Base-by-base conservation (phyloP, 2,329 filamentous ascomycete species). In the Phyllachora maydis region DNA sequence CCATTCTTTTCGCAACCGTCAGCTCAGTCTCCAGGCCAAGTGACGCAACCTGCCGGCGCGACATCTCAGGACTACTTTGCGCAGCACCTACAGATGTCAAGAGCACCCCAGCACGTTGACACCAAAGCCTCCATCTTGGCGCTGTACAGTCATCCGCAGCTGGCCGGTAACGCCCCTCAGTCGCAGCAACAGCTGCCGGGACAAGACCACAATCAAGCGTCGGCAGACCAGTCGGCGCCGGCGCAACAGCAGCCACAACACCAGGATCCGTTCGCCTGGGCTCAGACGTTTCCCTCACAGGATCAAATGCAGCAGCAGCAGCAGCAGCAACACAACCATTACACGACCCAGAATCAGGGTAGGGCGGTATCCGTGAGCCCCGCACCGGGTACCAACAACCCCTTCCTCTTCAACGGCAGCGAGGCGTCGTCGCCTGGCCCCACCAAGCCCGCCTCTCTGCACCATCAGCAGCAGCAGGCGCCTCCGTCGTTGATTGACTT, bases 101-200 rank as follows among this genome's bases (percentile, higher is more conserved):
- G n/a, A n/a, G n/a, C n/a, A n/a, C n/a, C n/a, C n/a, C n/a, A n/a
- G n/a, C n/a, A n/a, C n/a, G n/a, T n/a, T n/a, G n/a, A n/a, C n/a
- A n/a, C 81, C 36, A 83, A 76, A 32, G 65, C 64, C 3, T 72
- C 72, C 4, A 85, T 88, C 28, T 54, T 85, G 43, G 72, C 77
- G 5, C 47, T 88, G 8, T 85, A 78, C 45, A 69, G 65, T 39
- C 62, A n/a, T n/a, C n/a, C n/a, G n/a, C n/a, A n/a, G n/a, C n/a
- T n/a, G n/a, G n/a, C n/a, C n/a, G n/a, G n/a, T n/a, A n/a, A n/a
- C n/a, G n/a, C n/a, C n/a, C n/a, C n/a, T n/a, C n/a, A 70, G 18
- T 56, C 62, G 45, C 50, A 30, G 35, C 41, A 39, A 22, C 39
- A 35, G 22, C 30, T 34, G 5, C 31, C 35, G 16, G 28, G 33